Base-by-base conservation (phyloP, 2,329 filamentous ascomycete genomes). In the Botryotinia calthae region DNA sequence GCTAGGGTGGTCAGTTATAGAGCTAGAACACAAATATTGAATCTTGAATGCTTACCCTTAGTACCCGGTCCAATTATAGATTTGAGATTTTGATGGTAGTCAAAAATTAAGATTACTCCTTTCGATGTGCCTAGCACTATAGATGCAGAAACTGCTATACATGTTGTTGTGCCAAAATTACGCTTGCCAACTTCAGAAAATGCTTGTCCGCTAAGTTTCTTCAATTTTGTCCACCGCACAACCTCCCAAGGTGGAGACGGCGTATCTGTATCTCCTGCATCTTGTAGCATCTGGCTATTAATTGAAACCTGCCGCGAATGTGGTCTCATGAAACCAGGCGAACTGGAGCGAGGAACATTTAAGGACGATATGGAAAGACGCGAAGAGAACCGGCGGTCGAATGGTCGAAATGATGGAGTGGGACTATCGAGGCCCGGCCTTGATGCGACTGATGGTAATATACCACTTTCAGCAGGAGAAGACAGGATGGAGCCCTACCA, bases 31-130 rank as follows among this genome's bases (percentile, higher is more conserved):
- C 37, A 46, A 20, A 44, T 5, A 20, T 62, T 56, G 51, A 56
- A 31, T 56, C 14, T 54, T 68, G 54, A 71, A 67, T 42, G 73
- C 85, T 77, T 83, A 93, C 93, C 92, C 86, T 96, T 97, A 0
- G 95, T 97, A 48, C 95, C 95, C 46, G 93, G 92, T 2, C 96
- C 96, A 76, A 99, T 94, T 73, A 98, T 97, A 78, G 93, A 91
- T 83, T 97, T 98, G 73, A 98, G 84, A 77, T 93, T 96, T 83
- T 99, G 96, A 81, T 97, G 94, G 82, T 98, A 98, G 84, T 99
- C 97, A 84, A 99, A 99, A 74, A 98, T 90, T 80, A 99, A 85
- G 73, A 98, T 92, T 82, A 98, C 91, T 71, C 97, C 96, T 82
- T 97, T 98, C 5, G 94, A 93, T 0, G 97, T 99, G 40, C 96